Evolutionary conservation across 306 rosid genomes (phyloP).

Genomic region (Cajanus cajan): DNA sequence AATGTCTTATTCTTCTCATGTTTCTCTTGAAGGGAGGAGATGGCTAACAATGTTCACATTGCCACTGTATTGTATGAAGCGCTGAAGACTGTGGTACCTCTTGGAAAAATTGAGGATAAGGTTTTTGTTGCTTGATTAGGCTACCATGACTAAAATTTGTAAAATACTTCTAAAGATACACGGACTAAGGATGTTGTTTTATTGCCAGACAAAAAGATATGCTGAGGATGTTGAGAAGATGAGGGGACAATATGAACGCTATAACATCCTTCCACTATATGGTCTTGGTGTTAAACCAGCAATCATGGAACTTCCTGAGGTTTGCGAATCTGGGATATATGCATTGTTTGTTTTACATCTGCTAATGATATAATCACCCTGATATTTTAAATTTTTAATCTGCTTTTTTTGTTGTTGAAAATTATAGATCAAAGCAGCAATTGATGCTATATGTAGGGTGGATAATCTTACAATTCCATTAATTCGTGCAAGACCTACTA

Average conservation of each 20-base stretch:
- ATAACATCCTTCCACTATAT: too few species aligned
- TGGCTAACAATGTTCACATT: slow-evolving; percentile 72
- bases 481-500: slow-evolving; percentile 40
- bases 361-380: neutral
- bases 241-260: too few species aligned
- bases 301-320: slow-evolving; percentile 94
- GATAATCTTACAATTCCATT: slow-evolving; percentile 71
- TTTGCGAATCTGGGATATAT: slow-evolving; percentile 37
- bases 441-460: slow-evolving; percentile 61
- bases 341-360: slow-evolving; percentile 19
- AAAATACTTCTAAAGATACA: slow-evolving; percentile 15
- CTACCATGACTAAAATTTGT: slow-evolving; percentile 24
- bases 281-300: slow-evolving; percentile 79
- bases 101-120: slow-evolving; percentile 46
- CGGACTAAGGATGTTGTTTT: too few species aligned
- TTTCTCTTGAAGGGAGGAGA: slow-evolving; percentile 79
- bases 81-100: slow-evolving; percentile 53
- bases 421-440: slow-evolving; percentile 76
- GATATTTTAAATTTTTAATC: neutral
- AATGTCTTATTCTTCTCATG: slow-evolving; percentile 24
- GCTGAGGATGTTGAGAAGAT: too few species aligned
- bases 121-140: slow-evolving; percentile 40
- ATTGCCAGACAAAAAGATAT: too few species aligned
- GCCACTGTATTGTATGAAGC: slow-evolving; percentile 79
- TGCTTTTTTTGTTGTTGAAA: slow-evolving; percentile 5